Conservation (phyloP, 805 yeast genomes). For the Wickerhamomyces xylosicus region DNA sequence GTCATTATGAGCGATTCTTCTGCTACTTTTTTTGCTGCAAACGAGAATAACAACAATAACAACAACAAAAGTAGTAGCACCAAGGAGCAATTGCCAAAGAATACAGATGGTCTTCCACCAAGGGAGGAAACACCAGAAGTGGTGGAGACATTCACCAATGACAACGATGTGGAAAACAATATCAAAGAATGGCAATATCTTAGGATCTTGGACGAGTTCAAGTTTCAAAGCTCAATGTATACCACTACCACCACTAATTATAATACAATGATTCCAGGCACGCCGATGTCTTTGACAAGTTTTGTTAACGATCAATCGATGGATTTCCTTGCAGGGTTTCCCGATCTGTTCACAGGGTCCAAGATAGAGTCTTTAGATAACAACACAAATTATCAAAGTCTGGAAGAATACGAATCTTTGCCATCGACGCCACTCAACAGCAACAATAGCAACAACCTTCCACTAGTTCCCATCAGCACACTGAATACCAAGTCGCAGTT, state of each 20-base stretch:
- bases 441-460: not conserved
- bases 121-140: not conserved
- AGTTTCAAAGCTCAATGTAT: not conserved
- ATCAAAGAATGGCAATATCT: not conserved
- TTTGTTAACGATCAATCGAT: not conserved
- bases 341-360: not conserved
- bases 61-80: not conserved
- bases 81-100: not conserved
- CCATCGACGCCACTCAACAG: not conserved
- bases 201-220: not conserved
- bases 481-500: slow-evolving; percentile 2
- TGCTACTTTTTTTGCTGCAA: not conserved
- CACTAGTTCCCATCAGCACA: not conserved
- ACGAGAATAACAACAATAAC: slow-evolving; percentile 1
- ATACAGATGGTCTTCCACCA: slow-evolving; percentile 1
- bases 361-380: not conserved
- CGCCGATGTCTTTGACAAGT: not conserved
- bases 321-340: not conserved
- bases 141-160: not conserved
- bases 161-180: not conserved
- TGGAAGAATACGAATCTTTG: slow-evolving; percentile 2
- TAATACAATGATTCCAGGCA: not conserved
- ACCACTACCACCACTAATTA: not conserved
- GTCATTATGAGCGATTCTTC: slow-evolving; percentile 5
- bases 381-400: not conserved